Evolutionary conservation across 805 yeast genomes (phyloP).

Genomic region (Candida sphagnicola): DNA sequence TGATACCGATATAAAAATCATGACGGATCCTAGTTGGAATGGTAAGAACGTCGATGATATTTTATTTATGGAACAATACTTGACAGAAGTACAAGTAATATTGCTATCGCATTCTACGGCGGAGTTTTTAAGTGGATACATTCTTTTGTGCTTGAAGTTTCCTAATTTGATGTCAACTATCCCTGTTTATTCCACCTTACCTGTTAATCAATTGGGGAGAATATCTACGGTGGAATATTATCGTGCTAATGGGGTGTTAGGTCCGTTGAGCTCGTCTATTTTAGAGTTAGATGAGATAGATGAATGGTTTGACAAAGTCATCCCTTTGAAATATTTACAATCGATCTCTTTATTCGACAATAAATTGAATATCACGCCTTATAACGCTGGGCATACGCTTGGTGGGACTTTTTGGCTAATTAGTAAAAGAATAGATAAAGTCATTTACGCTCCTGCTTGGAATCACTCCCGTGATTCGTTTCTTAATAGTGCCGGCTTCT

Average conservation of each 20-base stretch:
- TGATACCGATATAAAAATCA: conserved; percentile 48
- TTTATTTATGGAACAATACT: conserved; percentile 28
- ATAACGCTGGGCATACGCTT: conserved; percentile 85
- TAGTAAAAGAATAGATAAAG: conserved; percentile 66
- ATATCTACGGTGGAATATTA: conserved; percentile 82
- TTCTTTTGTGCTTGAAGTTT: conserved; percentile 55
- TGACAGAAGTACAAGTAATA: conserved; percentile 56
- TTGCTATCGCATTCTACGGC: conserved; percentile 85
- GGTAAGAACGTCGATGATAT: conserved; percentile 38
- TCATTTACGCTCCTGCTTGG: conserved; percentile 92
- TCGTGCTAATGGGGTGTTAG: conserved; percentile 66
- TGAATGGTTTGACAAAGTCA: conserved; percentile 68
- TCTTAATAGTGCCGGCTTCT: conserved; percentile 44
- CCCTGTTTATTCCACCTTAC: conserved; percentile 85
- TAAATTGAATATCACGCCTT: conserved; percentile 69
- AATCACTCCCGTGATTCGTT: conserved; percentile 89
- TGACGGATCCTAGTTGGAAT: conserved; percentile 78
- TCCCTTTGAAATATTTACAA: conserved; percentile 74
- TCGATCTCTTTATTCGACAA: conserved; percentile 61
- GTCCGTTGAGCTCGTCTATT: conserved; percentile 57
- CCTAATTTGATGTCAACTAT: conserved; percentile 55
- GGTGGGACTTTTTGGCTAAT: conserved; percentile 93
- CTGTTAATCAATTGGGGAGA: conserved; percentile 82
- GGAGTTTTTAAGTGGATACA: conserved; percentile 76
- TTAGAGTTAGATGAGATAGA: conserved; percentile 75